A percentile compares a stretch with the other conserved stretches of the same genome.
These are phyloP conservation scores for Asterophora parasitica DNA, from an alignment of 768 basidiomycete genomes.

Conservation along the genomic window DNA sequence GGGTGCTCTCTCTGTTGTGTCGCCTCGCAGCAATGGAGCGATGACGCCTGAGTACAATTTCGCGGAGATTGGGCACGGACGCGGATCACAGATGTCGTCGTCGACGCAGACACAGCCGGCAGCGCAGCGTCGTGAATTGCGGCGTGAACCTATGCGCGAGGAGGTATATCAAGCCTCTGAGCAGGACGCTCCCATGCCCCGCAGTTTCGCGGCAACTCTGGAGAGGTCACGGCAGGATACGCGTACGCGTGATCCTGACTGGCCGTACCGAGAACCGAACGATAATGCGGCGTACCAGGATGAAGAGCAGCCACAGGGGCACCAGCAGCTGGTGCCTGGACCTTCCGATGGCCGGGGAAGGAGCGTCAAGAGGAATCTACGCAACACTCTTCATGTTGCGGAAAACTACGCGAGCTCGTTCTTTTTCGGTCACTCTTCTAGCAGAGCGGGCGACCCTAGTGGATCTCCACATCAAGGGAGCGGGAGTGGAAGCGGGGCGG, in stretches of 20 bases:
- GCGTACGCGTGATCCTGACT: slow-evolving; percentile 15
- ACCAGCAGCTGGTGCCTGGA: slow-evolving; percentile 18
- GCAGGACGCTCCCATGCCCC: no score
- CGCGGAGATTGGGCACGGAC: slow-evolving; percentile 74
- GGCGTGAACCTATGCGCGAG: no score
- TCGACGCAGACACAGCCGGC: slow-evolving; percentile 4
- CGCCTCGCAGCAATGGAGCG: slow-evolving; percentile 45
- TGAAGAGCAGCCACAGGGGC: slow-evolving; percentile 34
- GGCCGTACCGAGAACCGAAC: slow-evolving; percentile 41
- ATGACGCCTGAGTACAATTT: slow-evolving; percentile 71
- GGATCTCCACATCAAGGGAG: slow-evolving; percentile 9
- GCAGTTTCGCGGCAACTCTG: no score
- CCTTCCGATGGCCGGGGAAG: slow-evolving; percentile 46
- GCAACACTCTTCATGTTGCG: slow-evolving; percentile 65
- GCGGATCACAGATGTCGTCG: slow-evolving; percentile 37
- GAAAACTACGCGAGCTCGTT: slow-evolving; percentile 66
- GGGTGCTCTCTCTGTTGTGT: slow-evolving; percentile 23
- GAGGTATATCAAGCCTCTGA: no score
- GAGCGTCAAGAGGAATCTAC: slow-evolving; percentile 59
- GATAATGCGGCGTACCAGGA: slow-evolving; percentile 28
- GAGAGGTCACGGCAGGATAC: no score
- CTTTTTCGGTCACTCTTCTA: slow-evolving; percentile 53
- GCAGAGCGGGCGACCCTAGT: slow-evolving; percentile 15
- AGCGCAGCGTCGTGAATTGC: slow-evolving; percentile 3
- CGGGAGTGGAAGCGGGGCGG: slow-evolving; percentile 9